A percentile compares a stretch with the other conserved stretches of the same genome.
phyloP scores from a whole-genome alignment of 148 eudicot genomes.

The Nyssa sinensis region DNA sequence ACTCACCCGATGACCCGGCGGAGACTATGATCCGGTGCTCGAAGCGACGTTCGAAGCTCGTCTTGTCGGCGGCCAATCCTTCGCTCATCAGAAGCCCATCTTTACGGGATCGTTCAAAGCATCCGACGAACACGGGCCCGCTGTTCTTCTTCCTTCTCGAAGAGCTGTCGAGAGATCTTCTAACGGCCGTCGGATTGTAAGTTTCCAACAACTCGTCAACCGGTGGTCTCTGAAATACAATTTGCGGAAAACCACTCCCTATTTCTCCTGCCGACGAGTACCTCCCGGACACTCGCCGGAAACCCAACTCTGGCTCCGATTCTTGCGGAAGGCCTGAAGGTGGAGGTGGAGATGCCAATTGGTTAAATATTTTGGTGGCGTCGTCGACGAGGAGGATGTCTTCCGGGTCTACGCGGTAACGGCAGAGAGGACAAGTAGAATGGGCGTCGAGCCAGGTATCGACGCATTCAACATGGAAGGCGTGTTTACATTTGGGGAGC shows the following conservation, averaged over 20 bases:
- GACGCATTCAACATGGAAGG: conserved; percentile 85
- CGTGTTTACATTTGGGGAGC: conserved; percentile 83
- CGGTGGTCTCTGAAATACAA: conserved; percentile 5
- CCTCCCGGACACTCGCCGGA: conserved; percentile 53
- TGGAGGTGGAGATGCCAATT: too few relatives aligned
- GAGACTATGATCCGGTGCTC: conserved; percentile 61
- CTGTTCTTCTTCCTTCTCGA: conserved; percentile 10
- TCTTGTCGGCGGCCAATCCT: background rate
- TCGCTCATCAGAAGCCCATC: conserved; percentile 44
- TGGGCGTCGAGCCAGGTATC: conserved; percentile 94
- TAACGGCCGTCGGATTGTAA: conserved; percentile 11
- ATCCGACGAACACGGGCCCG: conserved; percentile 18
- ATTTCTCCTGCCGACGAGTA: conserved; percentile 67
- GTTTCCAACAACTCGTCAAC: background rate
- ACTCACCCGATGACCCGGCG: background rate
- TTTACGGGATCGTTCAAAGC: conserved; percentile 32
- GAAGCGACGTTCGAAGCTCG: conserved; percentile 16
- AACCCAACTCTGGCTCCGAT: background rate
- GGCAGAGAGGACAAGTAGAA: conserved; percentile 88
- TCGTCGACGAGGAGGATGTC: conserved; percentile 48
- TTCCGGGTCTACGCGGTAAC: conserved; percentile 74
- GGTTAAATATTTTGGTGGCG: too few relatives aligned
- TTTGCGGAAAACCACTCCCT: conserved; percentile 13
- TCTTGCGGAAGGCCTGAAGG: background rate
- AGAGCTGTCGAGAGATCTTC: conserved; percentile 50